Evolutionary conservation across 2,329 filamentous ascomycete species (phyloP).

Genomic region (Gliomastix tumulicola): DNA sequence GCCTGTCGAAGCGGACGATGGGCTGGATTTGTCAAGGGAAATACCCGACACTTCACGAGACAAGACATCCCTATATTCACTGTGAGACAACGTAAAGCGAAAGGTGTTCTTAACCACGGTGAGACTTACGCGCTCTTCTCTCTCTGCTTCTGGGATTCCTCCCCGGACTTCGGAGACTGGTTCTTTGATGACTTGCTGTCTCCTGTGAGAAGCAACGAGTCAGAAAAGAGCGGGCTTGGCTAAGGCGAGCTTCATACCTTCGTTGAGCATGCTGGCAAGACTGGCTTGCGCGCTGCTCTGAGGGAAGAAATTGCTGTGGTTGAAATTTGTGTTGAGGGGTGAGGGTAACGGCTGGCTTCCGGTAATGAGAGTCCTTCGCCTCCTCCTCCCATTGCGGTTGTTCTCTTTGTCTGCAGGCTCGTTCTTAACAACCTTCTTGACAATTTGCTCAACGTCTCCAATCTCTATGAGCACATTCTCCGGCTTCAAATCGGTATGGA

Average conservation of each 20-base stretch:
- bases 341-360: slow-evolving; percentile 94
- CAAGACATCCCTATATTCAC: slow-evolving; percentile 56
- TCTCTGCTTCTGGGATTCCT: slow-evolving; percentile 70
- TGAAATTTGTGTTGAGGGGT: slow-evolving; percentile 88
- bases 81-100: not conserved
- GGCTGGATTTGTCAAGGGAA: slow-evolving; percentile 70
- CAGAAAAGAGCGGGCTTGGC: too few relatives aligned
- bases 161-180: slow-evolving; percentile 43
- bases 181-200: slow-evolving; percentile 8
- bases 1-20: slow-evolving; percentile 41
- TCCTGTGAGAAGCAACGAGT: too few relatives aligned
- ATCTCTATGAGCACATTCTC: slow-evolving; percentile 99
- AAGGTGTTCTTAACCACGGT: not conserved
- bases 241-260: too few relatives aligned
- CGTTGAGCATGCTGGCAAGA: slow-evolving; percentile 77
- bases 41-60: slow-evolving; percentile 93
- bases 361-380: slow-evolving; percentile 89
- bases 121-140: slow-evolving; percentile 84
- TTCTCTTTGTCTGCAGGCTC: slow-evolving; percentile 72
- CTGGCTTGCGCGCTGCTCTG: slow-evolving; percentile 62
- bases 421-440: slow-evolving; percentile 89
- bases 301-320: slow-evolving; percentile 64
- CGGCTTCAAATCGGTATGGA: slow-evolving; percentile 95
- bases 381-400: slow-evolving; percentile 82
- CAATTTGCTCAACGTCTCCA: slow-evolving; percentile 96